A percentile compares a stretch with the other conserved stretches of the same genome.
These are phyloP conservation scores for Backusella westeae DNA, from an alignment of 192 early-diverging fungal genomes.

Conservation along the genomic window DNA sequence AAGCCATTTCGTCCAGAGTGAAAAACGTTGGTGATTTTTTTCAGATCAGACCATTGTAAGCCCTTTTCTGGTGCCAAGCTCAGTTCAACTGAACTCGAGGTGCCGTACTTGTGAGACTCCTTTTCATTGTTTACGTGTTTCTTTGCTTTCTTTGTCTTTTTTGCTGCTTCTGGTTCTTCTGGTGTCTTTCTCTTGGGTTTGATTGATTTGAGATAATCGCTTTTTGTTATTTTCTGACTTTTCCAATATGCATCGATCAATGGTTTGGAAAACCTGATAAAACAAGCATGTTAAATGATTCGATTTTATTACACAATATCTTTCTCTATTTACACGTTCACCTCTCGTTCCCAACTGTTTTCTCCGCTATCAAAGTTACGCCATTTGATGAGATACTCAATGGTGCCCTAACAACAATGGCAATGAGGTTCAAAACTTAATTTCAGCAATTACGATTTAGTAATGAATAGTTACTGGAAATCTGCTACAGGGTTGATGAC, in stretches of 20 bases:
- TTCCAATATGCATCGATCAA: background rate
- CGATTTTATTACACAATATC: too few species aligned
- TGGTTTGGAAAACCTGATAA: background rate
- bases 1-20: background rate
- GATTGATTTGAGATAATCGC: background rate
- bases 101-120: background rate
- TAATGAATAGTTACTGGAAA: background rate
- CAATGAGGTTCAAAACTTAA: background rate
- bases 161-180: background rate
- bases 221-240: background rate
- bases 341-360: slow-evolving; percentile 4
- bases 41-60: background rate
- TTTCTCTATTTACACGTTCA: background rate
- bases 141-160: background rate
- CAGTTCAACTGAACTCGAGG: background rate
- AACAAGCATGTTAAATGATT: background rate
- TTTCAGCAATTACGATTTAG: background rate
- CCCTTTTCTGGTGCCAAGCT: background rate
- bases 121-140: background rate
- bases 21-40: background rate
- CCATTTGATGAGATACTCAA: slow-evolving; percentile 11
- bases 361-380: background rate
- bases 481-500: background rate
- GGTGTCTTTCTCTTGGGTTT: background rate
- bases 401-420: background rate